A percentile compares a stretch with the other conserved stretches of the same genome.
Conservation (phyloP, 768 basidiomycete species). For the Pulveroboletus sp. region DNA sequence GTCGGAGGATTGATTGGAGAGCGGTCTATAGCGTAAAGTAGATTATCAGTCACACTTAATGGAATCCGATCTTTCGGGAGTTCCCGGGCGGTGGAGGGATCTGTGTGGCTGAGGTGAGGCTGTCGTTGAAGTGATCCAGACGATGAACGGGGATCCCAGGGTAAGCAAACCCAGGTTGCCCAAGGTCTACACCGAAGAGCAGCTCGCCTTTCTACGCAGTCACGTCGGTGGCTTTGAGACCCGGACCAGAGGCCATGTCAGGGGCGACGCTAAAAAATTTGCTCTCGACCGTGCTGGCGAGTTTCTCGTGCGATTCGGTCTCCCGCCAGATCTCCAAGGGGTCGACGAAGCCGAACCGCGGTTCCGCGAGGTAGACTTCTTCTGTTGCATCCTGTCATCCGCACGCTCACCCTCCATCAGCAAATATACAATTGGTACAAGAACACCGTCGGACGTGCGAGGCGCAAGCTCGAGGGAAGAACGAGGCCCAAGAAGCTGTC, state of each 20-base stretch:
- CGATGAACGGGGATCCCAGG: slow-evolving; percentile 54
- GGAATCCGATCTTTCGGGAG: slow-evolving; percentile 27
- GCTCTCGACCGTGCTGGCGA: slow-evolving; percentile 58
- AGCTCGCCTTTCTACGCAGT: slow-evolving; percentile 53
- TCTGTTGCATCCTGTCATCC: neutral
- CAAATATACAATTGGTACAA: slow-evolving; percentile 76
- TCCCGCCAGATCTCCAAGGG: slow-evolving; percentile 50
- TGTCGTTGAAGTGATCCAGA: slow-evolving; percentile 6
- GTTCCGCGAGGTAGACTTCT: slow-evolving; percentile 51
- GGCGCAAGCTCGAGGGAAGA: slow-evolving; percentile 53
- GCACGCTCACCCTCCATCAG: slow-evolving; percentile 24
- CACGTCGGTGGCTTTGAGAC: slow-evolving; percentile 54
- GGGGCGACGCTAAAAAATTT: slow-evolving; percentile 68
- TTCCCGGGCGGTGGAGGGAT: slow-evolving; percentile 10
- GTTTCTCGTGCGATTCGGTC: slow-evolving; percentile 55
- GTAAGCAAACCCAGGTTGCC: slow-evolving; percentile 61
- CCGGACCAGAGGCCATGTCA: slow-evolving; percentile 51
- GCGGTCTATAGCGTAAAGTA: neutral
- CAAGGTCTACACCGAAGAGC: slow-evolving; percentile 61
- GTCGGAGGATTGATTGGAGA: neutral
- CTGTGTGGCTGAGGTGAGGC: neutral
- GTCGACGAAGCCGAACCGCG: slow-evolving; percentile 55
- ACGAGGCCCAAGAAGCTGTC: slow-evolving; percentile 46
- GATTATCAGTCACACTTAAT: slow-evolving; percentile 1
- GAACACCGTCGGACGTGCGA: slow-evolving; percentile 59